Evolutionary conservation across 805 yeast species (phyloP).

Genomic region (Ogataea pilisensis): DNA sequence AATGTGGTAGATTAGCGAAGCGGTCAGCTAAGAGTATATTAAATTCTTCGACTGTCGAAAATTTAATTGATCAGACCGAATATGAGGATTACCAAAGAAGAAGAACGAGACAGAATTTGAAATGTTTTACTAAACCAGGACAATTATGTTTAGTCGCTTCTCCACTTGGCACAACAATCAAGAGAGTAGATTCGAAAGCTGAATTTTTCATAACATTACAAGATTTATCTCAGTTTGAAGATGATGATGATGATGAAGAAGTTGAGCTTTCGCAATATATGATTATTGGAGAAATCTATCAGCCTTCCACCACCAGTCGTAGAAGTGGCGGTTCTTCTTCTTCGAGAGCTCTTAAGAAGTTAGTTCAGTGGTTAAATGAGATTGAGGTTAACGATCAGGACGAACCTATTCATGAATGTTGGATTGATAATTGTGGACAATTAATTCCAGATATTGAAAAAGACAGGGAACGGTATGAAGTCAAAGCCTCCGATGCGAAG

Average conservation of each 20-base stretch:
- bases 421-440: constrained; percentile 24
- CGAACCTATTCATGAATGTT: constrained; percentile 13
- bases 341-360: no score
- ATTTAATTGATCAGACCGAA: constrained; percentile 9
- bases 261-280: constrained; percentile 15
- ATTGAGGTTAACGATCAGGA: constrained; percentile 15
- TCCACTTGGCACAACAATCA: not conserved
- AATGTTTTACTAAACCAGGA: constrained; percentile 10
- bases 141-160: constrained; percentile 15
- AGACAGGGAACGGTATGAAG: not conserved
- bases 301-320: not conserved
- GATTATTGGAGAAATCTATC: constrained; percentile 23
- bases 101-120: constrained; percentile 1
- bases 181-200: constrained; percentile 2
- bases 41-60: not conserved
- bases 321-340: no score
- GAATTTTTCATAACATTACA: constrained; percentile 25
- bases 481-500: no score
- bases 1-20: constrained; percentile 18
- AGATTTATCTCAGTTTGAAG: constrained; percentile 12
- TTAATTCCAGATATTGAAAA: constrained; percentile 4
- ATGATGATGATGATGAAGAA: not conserved
- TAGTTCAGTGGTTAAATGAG: constrained; percentile 13
- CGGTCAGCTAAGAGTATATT: constrained; percentile 3
- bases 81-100: constrained; percentile 2